A percentile compares a stretch with the other conserved stretches of the same genome.
Evolutionary conservation across 257 asterid species (phyloP).

Genomic region (Sherardia arvensis): DNA sequence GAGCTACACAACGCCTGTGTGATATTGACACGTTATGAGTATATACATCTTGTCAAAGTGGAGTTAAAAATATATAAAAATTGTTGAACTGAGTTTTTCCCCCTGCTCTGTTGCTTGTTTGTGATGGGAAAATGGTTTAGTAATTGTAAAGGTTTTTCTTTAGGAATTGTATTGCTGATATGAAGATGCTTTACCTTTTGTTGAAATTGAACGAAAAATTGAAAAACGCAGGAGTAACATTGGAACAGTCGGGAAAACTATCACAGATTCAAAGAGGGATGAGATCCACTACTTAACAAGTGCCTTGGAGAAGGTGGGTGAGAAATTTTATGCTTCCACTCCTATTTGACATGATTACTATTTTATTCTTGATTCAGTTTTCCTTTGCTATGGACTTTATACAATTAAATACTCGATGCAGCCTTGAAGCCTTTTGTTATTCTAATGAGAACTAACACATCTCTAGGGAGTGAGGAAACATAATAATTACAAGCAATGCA

Average conservation of each 20-base stretch:
- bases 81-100: not conserved
- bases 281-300: slow-evolving; percentile 44
- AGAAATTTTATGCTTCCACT: not conserved
- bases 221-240: slow-evolving; percentile 53
- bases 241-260: slow-evolving; percentile 33
- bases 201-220: slow-evolving; percentile 4
- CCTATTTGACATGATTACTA: not conserved
- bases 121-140: not conserved
- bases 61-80: not conserved
- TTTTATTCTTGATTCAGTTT: not conserved
- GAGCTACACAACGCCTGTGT: not conserved
- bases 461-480: not conserved
- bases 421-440: too few species aligned
- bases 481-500: not conserved
- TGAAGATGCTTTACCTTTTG: not conserved
- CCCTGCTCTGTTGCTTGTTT: not conserved
- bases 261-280: slow-evolving; percentile 42
- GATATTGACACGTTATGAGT: not conserved
- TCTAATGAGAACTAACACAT: not conserved
- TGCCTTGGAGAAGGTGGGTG: slow-evolving; percentile 47
- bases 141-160: too few species aligned
- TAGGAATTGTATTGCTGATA: not conserved
- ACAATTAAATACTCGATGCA: not conserved
- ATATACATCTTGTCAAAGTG: not conserved
- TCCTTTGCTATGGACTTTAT: not conserved